Evolutionary conservation across 371 early-diverging fungal species (phyloP).

Genomic region (Chytridium lagenaria): DNA sequence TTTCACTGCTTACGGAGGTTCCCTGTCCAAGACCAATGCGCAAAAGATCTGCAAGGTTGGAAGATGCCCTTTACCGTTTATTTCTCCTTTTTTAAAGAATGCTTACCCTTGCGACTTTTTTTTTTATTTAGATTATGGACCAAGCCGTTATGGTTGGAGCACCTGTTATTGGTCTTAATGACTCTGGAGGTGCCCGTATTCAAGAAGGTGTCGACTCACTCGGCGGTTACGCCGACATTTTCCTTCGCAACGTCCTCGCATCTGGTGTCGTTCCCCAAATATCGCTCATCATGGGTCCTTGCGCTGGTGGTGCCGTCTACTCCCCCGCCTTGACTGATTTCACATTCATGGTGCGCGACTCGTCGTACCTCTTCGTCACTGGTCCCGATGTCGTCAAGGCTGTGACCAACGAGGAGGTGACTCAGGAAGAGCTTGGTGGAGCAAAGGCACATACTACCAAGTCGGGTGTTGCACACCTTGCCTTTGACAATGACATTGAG

Average conservation of each 20-base stretch:
- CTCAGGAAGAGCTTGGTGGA: slow-evolving; percentile 97
- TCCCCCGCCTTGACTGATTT: slow-evolving; percentile 97
- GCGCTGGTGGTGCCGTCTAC: slow-evolving; percentile 96
- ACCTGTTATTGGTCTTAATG: slow-evolving; percentile 94
- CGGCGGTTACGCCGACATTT: slow-evolving; percentile 96
- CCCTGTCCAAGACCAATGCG: slow-evolving; percentile 87
- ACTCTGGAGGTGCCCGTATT: slow-evolving; percentile 97
- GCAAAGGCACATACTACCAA: slow-evolving; percentile 89
- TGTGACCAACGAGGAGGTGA: slow-evolving; percentile 92
- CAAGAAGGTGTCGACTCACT: slow-evolving; percentile 97
- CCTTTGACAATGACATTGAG: slow-evolving; percentile 93
- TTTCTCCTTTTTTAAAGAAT: not conserved
- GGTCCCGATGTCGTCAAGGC: slow-evolving; percentile 97
- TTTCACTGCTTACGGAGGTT: slow-evolving; percentile 94
- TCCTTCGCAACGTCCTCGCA: slow-evolving; percentile 87
- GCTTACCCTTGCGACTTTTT: not conserved
- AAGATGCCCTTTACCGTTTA: not conserved
- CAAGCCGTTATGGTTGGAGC: slow-evolving; percentile 93
- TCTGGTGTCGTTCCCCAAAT: slow-evolving; percentile 96
- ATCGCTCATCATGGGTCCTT: slow-evolving; percentile 97
- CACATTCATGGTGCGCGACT: slow-evolving; percentile 94
- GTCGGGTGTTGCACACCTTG: slow-evolving; percentile 87
- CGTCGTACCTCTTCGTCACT: slow-evolving; percentile 97
- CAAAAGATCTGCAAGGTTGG: slow-evolving; percentile 91
- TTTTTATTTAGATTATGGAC: slow-evolving; percentile 77